phyloP scores from a whole-genome alignment of 495 filamentous ascomycete genomes.

The Jackrogersella minutella region DNA sequence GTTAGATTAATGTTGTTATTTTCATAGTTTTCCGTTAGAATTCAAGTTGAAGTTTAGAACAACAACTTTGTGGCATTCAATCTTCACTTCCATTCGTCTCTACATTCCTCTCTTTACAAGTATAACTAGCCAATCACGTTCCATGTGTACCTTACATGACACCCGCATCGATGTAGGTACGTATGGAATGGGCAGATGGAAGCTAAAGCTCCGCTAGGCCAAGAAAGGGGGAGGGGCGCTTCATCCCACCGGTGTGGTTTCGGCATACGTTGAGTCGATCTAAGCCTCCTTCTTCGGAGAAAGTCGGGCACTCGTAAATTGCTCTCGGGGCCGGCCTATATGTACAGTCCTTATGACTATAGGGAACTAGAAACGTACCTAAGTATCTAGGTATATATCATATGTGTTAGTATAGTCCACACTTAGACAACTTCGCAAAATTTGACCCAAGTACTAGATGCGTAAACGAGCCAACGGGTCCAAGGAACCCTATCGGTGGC shows the following conservation, averaged over 20 bases:
- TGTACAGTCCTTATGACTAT: not conserved
- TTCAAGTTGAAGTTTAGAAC: too few relatives aligned
- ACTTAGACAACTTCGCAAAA: too few relatives aligned
- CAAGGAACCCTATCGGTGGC: not conserved
- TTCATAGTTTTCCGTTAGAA: too few relatives aligned
- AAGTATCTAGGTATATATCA: too few relatives aligned
- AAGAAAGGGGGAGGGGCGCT: slow-evolving; percentile 6
- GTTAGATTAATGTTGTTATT: too few relatives aligned
- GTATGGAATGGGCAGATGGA: too few relatives aligned
- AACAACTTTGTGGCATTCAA: too few relatives aligned
- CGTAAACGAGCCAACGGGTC: not conserved
- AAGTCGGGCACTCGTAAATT: not conserved
- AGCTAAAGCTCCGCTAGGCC: slow-evolving; percentile 14
- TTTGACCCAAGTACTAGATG: not conserved
- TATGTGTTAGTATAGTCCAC: too few relatives aligned
- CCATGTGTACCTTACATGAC: slow-evolving; percentile 29
- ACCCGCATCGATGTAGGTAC: not conserved
- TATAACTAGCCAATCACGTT: slow-evolving; percentile 14
- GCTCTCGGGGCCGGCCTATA: not conserved
- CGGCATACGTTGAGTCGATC: slow-evolving; percentile 1
- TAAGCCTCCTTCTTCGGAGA: slow-evolving; percentile 5
- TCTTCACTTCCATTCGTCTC: too few relatives aligned
- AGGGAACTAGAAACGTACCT: not conserved
- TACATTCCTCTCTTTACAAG: too few relatives aligned
- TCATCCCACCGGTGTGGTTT: not conserved